Base-by-base conservation (phyloP, 176 grass and related monocot species). In the Musa schizocarpa region DNA sequence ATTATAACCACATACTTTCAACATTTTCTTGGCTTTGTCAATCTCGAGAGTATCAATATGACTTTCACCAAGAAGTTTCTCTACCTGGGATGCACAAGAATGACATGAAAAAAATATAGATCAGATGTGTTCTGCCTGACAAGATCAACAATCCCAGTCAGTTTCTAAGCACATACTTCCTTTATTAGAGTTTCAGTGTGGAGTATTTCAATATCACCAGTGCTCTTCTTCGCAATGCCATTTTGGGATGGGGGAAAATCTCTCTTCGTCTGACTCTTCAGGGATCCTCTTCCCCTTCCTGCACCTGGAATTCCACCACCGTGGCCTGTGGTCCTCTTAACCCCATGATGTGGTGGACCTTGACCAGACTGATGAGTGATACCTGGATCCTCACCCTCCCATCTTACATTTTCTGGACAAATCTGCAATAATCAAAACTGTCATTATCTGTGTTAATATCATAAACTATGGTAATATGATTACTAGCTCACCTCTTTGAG, bases 11-110 rank as follows among this genome's bases (percentile, higher is more conserved):
- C 65, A 82, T 88, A 95, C 96, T 89, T 89, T 91, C 0, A 99
- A 63, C 69, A 54, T 80, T 92, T 99, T 99, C 85, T 94, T 99
- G 51, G 96, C 88, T 83, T 92, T 99, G 51, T 99, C 96, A 59
- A 99, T 81, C 81, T 99, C 96, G 51, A 74, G 55, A 22, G 91
- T 83, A 83, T 99, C 91, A 51, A 91, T 91, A 80, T 95, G 83
- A 53, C 25, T 83, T 65, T 76, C 81, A 66, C 76, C 83, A 67
- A 94, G 89, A 83, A 99, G 88, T 79, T 82, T 89, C 85, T 95
- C 96, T 77, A 99, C 96, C 96, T 99, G 55, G 53, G 23, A 43
- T 77, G 68, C 53, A 27, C 10, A 56, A 73, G 24, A 52, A 71
- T 17, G 48, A 52, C 48, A 70, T 11, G 22, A 11, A 1, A 11